Base-by-base conservation (phyloP, 371 early-diverging fungal genomes). In the Mucor piriformis region DNA sequence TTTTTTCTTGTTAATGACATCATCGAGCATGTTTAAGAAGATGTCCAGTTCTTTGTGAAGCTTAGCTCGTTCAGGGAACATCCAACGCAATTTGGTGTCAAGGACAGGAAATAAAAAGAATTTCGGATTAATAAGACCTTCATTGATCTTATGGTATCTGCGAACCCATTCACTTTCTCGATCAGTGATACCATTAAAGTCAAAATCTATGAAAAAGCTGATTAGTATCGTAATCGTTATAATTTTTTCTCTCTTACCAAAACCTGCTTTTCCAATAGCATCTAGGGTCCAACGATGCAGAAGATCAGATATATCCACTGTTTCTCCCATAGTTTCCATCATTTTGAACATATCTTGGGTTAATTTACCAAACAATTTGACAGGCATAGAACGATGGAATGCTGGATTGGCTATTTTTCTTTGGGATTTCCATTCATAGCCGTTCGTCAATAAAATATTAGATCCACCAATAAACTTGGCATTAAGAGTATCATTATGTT, bases 331-430 rank as follows among this genome's bases (percentile, higher is more conserved):
- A 6, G 40, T 27, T 18, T 77, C 69, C 32, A 74, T 63, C 1
- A 52, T 16, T 0, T 50, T 20, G 25, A 74, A 63, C 0, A 63
- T 42, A 15, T 63, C 61, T 10, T 40, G 43, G 38, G 63, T 46
- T 5, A 72, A 32, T 18, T 33, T 57, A 11, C 64, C 63, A 49
- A 77, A 74, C 5, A 58, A 33, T 3, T 58, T 57, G 1, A 69
- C 61, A 2, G 77, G 77, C 42, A 59, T 44, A 13, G 69, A 49
- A 7, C 74, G 74, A 34, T 61, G 67, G 29, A 77, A 77, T 0
- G 72, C 74, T 32, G 77, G 77, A 12, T 72, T 74, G 58, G 72
- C 69, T 63, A 72, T 67, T 57, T 61, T 74, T 34, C 77, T 62
- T 16, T 74, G 72, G 6, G 29, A 50, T 18, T 68, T 74, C 77